Conservation (phyloP, 176 grass and related monocot genomes). For the Carex parvula region DNA sequence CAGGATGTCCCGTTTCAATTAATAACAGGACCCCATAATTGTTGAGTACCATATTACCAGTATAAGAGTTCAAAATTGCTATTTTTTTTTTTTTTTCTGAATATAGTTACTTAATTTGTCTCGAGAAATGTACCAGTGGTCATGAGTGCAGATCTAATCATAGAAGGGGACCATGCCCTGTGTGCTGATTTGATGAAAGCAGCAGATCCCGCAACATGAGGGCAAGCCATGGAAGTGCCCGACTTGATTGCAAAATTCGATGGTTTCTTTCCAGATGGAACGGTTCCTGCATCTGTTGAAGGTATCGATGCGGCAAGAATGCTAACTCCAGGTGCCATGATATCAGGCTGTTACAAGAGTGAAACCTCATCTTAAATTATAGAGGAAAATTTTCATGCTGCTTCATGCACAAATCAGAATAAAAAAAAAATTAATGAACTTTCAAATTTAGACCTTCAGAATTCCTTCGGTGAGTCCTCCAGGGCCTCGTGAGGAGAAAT, state of each 20-base stretch:
- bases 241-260: slow-evolving; percentile 77
- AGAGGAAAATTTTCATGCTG: neutral
- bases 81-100: neutral
- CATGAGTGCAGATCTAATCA: slow-evolving; percentile 96
- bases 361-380: neutral
- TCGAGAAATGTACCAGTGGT: slow-evolving; percentile 51
- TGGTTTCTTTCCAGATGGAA: slow-evolving; percentile 64
- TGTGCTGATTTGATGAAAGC: slow-evolving; percentile 87
- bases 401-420: neutral
- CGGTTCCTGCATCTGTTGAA: slow-evolving; percentile 37
- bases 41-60: neutral
- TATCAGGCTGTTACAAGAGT: slow-evolving; percentile 56
- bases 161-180: slow-evolving; percentile 81
- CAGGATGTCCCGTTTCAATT: neutral
- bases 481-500: slow-evolving; percentile 75
- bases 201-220: slow-evolving; percentile 76
- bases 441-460: slow-evolving; percentile 50
- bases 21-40: neutral
- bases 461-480: slow-evolving; percentile 72
- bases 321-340: slow-evolving; percentile 92
- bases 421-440: neutral
- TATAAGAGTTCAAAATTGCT: neutral
- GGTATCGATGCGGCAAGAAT: slow-evolving; percentile 76
- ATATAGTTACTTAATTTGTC: neutral
- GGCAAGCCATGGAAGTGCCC: slow-evolving; percentile 96